Base-by-base conservation (phyloP, 768 basidiomycete genomes). In the Amanita phalloides region DNA sequence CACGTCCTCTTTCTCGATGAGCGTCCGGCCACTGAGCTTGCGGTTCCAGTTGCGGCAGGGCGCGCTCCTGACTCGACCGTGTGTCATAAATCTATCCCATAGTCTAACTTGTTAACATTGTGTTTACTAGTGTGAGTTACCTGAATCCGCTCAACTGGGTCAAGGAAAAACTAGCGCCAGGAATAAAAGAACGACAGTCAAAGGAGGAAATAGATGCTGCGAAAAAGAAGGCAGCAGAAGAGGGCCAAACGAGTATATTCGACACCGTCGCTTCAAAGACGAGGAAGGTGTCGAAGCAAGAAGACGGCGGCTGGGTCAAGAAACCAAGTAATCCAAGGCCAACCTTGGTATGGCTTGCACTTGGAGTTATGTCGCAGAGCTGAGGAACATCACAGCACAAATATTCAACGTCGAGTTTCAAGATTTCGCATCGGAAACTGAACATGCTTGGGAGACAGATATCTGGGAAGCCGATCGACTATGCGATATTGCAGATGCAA, bases 401-500 rank as follows among this genome's bases (percentile, higher is more conserved):
- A 72, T 92, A 90, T 65, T 90, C 89, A 20, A 97, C 94, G 0
- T 82, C 86, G 14, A 82, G 81, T 64, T 95, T 96, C 74, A 94
- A 93, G 68, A 90, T 93, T 39, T 95, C 92, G 3, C 87, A 85
- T 60, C 80, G 94, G 51, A 99, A 97, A 66, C 73, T 99, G 52
- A 94, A 95, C 66, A 79, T 83, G 72, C 75, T 99, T 38, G 86
- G 83, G 7, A 76, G 81, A 28, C 90, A 96, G 65, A 87, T 99
- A 56, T 76, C 89, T 2, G 87, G 90, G 17, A 86, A 91, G 59
- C 93, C 94, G 14, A 85, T 97, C 54, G 94, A 97, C 69, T 81
- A 85, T 58, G 95, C 95, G 33, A 95, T 99, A 63, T 71, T 97
- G 53, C 95, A 99, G 61, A 94, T 98, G 90, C 79, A 87, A 64